Evolutionary conservation across 2,329 filamentous ascomycete species (phyloP).

Genomic region (Neonectria faginata): DNA sequence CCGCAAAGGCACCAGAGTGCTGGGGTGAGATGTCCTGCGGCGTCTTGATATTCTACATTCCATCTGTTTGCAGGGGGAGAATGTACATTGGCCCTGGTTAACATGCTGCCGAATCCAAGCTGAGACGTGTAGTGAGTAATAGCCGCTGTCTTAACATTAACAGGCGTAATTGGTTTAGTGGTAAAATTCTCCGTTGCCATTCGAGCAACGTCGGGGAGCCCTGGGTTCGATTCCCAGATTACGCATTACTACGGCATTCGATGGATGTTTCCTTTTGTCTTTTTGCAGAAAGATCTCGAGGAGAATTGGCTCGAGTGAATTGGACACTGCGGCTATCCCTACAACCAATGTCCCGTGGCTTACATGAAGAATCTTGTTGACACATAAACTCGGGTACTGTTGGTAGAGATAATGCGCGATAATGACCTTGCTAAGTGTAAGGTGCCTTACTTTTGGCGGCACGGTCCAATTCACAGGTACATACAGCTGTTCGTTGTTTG

Average conservation of each 20-base stretch:
- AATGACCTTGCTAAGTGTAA: too few relatives aligned
- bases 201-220: slow-evolving; percentile 11
- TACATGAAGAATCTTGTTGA: neutral
- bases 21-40: too few relatives aligned
- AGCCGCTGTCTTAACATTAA: neutral
- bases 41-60: too few relatives aligned
- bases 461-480: too few relatives aligned
- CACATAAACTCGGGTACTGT: neutral
- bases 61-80: too few relatives aligned
- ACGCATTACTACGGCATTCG: neutral
- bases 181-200: slow-evolving; percentile 15
- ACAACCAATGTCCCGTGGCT: neutral
- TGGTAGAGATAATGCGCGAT: too few relatives aligned
- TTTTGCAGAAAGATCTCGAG: too few relatives aligned
- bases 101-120: too few relatives aligned
- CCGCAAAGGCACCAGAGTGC: too few relatives aligned
- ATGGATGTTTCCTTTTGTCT: neutral
- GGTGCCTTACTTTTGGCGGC: too few relatives aligned
- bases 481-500: neutral
- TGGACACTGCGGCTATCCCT: neutral
- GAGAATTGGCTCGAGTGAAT: neutral
- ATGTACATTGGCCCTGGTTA: too few relatives aligned
- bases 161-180: slow-evolving; percentile 14
- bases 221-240: slow-evolving; percentile 15
- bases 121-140: too few relatives aligned